Conservation (phyloP, 2,329 filamentous ascomycete species). For the Alternaria sp. region DNA sequence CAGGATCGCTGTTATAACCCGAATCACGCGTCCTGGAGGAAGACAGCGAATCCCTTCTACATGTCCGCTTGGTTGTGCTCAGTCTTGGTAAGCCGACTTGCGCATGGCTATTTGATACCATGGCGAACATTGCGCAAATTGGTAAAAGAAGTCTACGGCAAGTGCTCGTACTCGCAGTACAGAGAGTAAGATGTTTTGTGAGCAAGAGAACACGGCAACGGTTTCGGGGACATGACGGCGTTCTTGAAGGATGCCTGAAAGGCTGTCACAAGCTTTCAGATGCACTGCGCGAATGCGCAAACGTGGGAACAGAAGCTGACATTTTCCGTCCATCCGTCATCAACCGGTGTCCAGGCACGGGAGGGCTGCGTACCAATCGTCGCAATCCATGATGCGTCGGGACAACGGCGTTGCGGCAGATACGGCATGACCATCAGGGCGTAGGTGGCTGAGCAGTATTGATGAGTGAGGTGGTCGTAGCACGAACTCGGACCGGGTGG, state of each 20-base stretch:
- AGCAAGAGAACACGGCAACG: background rate
- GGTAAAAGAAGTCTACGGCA: background rate
- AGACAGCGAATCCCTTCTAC: constrained; percentile 38
- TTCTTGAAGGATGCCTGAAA: constrained; percentile 18
- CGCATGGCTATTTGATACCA: constrained; percentile 14
- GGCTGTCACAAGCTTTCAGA: constrained; percentile 20
- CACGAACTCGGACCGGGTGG: background rate
- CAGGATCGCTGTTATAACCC: constrained; percentile 44
- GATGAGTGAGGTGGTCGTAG: constrained; percentile 14
- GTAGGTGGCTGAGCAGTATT: constrained; percentile 20
- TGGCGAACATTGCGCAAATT: constrained; percentile 26
- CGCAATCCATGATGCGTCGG: constrained; percentile 5
- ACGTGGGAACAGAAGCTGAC: constrained; percentile 25
- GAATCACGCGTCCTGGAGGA: constrained; percentile 42
- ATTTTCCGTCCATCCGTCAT: constrained; percentile 14
- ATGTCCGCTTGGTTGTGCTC: constrained; percentile 23
- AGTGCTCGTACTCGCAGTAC: constrained; percentile 11
- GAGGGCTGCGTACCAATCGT: constrained; percentile 6
- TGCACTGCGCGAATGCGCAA: constrained; percentile 31
- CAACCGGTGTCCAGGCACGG: constrained; percentile 20
- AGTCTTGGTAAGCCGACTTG: constrained; percentile 29
- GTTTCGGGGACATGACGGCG: background rate
- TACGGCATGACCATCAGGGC: constrained; percentile 1
- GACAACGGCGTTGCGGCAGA: constrained; percentile 8
- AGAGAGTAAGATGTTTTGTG: background rate